These are phyloP conservation scores for Tirmania nivea DNA, from an alignment of 495 filamentous ascomycete species.

Conservation along the genomic window DNA sequence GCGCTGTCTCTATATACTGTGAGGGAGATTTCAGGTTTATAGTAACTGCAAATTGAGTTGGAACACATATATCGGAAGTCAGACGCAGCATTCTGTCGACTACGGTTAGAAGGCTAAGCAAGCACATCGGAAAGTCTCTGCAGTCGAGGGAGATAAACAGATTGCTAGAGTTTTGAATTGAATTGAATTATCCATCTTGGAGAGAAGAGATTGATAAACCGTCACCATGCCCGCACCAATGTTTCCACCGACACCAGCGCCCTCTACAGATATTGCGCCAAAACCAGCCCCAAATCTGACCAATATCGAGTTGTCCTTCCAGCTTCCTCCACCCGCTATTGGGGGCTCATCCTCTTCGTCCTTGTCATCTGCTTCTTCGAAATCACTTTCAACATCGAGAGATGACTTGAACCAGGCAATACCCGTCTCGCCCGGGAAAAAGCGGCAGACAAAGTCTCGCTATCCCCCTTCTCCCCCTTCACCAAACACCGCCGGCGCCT, in stretches of 20 bases:
- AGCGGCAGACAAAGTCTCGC: neutral
- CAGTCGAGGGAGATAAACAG: no score
- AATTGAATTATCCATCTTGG: neutral
- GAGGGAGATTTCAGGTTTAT: no score
- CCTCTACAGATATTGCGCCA: conserved; percentile 60
- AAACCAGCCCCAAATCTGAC: conserved; percentile 41
- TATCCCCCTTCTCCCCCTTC: neutral
- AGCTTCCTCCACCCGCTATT: conserved; percentile 59
- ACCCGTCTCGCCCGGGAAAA: conserved; percentile 17
- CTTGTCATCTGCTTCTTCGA: no score
- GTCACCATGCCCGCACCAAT: conserved; percentile 45
- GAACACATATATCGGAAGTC: no score
- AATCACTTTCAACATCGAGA: conserved; percentile 19
- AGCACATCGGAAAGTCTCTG: neutral
- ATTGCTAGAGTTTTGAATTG: no score
- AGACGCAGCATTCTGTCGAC: neutral
- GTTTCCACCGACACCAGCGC: conserved; percentile 62
- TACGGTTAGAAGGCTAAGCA: neutral
- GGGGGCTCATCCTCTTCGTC: neutral
- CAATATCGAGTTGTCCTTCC: conserved; percentile 40
- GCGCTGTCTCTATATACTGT: no score
- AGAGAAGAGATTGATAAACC: neutral
- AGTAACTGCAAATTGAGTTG: no score
- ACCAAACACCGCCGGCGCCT: neutral
- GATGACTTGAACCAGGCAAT: conserved; percentile 22